Evolutionary conservation across 2,329 filamentous ascomycete genomes (phyloP), one percentile per base, ranked within the genome.

Genomic region (Pseudogymnoascus sp.): DNA sequence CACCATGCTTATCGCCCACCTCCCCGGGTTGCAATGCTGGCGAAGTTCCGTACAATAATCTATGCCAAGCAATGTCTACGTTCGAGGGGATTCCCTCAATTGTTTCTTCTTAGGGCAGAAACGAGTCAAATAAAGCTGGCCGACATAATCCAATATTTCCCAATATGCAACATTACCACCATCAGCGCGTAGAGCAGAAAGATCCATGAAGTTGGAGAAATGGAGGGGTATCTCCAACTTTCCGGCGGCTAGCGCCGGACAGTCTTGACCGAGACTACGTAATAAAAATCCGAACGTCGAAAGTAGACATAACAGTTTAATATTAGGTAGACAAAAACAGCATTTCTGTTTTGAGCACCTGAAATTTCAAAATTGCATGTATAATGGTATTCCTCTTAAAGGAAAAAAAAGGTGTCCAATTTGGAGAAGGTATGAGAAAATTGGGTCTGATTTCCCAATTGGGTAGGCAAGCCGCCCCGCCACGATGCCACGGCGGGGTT

Each of bases 391-490:
- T 59, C 58, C 58, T 31, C 39, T 59, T 59, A 13, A 25, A 12
- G 58, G 10, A 59, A 35, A 58, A 41, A 41, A 41, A 27, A 8
- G 8, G 27, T 10, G 27, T 10, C 12, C 9, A 39, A 59, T 39
- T 41, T 29, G n/a, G 13, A 59, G 33, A 39, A 17, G 35, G 33
- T 27, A 59, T 29, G n/a, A 38, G 6, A 59, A 41, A 59, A 38
- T 59, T 39, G 27, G 35, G 33, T 39, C 58, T 27, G 13, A 17
- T 59, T 59, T 39, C 58, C 58, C 25, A 25, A 59, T 59, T 27
- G 21, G 58, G 58, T 39, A 59, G 58, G 58, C 58, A 59, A 59
- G 58, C 17, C 15, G 48, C 29, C 29, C 48, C 48, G 27, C 48
- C 48, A 21, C 21, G 21, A 39, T 12, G 36, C 36, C 15, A 27